These are phyloP conservation scores for Scenedesmus sp. DNA, from an alignment of 163 green algal species.

Conservation along the genomic window DNA sequence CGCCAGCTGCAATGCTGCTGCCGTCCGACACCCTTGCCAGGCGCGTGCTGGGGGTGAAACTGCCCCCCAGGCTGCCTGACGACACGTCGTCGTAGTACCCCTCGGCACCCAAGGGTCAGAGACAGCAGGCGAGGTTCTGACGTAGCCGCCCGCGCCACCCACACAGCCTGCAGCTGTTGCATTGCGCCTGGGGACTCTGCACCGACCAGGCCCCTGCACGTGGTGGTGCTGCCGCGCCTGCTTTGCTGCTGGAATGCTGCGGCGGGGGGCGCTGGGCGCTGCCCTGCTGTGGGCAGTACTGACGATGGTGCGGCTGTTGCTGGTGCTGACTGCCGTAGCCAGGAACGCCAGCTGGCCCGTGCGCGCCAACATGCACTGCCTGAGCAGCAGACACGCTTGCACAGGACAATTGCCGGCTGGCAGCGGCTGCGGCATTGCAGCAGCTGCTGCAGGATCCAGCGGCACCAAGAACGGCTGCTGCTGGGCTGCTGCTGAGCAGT, in stretches of 20 bases:
- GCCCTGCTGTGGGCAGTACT: background rate
- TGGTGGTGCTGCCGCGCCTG: no score
- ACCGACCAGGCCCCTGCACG: background rate
- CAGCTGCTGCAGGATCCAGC: background rate
- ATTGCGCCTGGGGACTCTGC: background rate
- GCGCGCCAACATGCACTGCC: no score
- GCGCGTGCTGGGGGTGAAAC: background rate
- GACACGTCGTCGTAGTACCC: background rate
- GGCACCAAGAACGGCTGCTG: background rate
- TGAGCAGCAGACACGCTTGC: background rate
- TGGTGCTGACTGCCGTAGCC: background rate
- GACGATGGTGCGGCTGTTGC: background rate
- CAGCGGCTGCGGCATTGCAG: background rate
- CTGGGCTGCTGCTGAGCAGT: background rate
- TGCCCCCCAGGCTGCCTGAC: background rate
- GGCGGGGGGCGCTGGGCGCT: background rate
- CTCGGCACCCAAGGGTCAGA: background rate
- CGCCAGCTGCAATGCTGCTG: background rate
- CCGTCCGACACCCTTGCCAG: background rate
- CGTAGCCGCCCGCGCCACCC: background rate
- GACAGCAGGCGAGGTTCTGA: background rate
- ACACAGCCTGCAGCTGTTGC: background rate
- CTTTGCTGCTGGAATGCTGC: background rate
- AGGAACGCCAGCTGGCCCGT: background rate
- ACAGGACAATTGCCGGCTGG: background rate